Conservation (phyloP, 371 early-diverging fungal species). For the Mucor lusitanicus region DNA sequence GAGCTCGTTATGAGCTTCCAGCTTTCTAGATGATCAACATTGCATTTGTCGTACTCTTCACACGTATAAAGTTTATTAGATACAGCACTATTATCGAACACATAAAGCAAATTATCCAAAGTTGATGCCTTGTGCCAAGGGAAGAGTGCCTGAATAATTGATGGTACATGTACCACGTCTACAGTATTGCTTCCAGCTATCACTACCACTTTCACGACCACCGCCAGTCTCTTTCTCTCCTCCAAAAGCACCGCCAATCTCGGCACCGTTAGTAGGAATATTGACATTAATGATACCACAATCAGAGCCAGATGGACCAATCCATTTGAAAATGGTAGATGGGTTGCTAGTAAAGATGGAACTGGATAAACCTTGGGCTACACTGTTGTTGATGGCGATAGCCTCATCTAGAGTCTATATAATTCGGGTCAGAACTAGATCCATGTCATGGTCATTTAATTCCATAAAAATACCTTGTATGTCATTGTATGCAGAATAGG, state of each 20-base stretch:
- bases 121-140: constrained; percentile 97
- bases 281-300: constrained; percentile 98
- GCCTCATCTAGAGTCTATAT: constrained; percentile 81
- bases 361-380: constrained; percentile 90
- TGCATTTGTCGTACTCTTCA: too few species aligned
- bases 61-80: too few species aligned
- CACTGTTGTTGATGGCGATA: constrained; percentile 86
- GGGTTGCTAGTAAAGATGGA: constrained; percentile 87
- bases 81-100: too few species aligned
- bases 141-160: constrained; percentile 89
- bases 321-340: constrained; percentile 91
- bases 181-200: constrained; percentile 95
- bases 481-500: constrained; percentile 92
- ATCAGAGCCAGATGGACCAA: constrained; percentile 91
- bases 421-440: not conserved
- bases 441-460: too few species aligned
- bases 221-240: constrained; percentile 98
- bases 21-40: too few species aligned
- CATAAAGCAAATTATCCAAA: constrained; percentile 67
- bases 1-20: too few species aligned
- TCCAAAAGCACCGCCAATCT: constrained; percentile 98
- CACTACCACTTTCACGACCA: constrained; percentile 93
- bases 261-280: constrained; percentile 97
- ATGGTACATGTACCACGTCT: constrained; percentile 79
- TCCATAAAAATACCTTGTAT: constrained; percentile 57